Conservation (phyloP, 805 yeast genomes). For the Zygosaccharomyces pseudorouxii region DNA sequence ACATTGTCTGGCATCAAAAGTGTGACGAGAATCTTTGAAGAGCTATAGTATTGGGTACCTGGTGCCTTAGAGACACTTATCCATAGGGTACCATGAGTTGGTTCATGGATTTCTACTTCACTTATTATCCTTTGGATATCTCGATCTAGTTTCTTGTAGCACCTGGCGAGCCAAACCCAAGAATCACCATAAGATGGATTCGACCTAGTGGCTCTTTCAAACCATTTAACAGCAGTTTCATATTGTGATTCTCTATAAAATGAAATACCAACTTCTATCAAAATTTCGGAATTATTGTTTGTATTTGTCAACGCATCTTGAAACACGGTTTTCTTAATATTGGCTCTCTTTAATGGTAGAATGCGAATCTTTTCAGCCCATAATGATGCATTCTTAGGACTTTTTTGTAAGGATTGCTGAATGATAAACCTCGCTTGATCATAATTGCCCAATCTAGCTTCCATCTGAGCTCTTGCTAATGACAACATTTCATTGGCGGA, state of each 20-base stretch:
- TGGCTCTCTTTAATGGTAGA: constrained; percentile 36
- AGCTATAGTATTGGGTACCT: constrained; percentile 40
- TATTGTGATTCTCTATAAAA: constrained; percentile 64
- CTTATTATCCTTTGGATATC: constrained; percentile 6
- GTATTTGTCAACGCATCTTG: constrained; percentile 70
- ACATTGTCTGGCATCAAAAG: not conserved
- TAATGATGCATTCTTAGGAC: constrained; percentile 54
- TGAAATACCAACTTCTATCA: constrained; percentile 59
- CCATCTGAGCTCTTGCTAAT: constrained; percentile 56
- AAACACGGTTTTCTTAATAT: constrained; percentile 53
- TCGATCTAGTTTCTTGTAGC: constrained; percentile 35
- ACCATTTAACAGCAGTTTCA: constrained; percentile 65
- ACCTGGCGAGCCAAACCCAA: constrained; percentile 63
- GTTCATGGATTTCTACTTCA: constrained; percentile 44
- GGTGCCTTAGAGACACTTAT: constrained; percentile 45
- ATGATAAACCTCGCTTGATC: constrained; percentile 51
- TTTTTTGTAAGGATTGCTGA: constrained; percentile 52
- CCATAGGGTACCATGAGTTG: constrained; percentile 64
- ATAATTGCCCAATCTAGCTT: constrained; percentile 44
- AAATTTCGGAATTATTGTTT: constrained; percentile 51
- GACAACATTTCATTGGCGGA: constrained; percentile 51
- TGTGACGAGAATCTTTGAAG: constrained; percentile 39
- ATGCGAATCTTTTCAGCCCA: constrained; percentile 60
- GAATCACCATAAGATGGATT: constrained; percentile 65
- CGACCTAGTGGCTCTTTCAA: constrained; percentile 58